These are phyloP conservation scores for Amphicarpaea edgeworthii DNA, from an alignment of 306 rosid genomes.

Conservation along the genomic window DNA sequence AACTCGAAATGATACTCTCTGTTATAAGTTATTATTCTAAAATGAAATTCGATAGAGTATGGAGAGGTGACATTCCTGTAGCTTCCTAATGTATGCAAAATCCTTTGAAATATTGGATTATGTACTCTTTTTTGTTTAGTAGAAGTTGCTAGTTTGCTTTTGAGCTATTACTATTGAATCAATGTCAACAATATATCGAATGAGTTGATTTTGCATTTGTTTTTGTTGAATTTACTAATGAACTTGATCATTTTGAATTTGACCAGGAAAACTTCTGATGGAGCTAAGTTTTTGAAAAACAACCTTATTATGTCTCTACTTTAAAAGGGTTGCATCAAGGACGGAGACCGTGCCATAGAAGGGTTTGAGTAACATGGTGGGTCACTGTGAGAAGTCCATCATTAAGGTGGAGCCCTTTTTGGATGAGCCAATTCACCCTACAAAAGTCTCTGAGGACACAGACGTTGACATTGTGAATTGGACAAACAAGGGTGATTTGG, in stretches of 20 bases:
- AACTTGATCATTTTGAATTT: slow-evolving; percentile 35
- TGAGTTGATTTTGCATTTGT: slow-evolving; percentile 11
- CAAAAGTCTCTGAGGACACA: slow-evolving; percentile 52
- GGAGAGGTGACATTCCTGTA: not conserved
- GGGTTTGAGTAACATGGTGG: slow-evolving; percentile 50
- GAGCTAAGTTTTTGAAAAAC: slow-evolving; percentile 36
- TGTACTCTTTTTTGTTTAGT: not conserved
- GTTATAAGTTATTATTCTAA: not conserved
- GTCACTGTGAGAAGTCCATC: slow-evolving; percentile 42
- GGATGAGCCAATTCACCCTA: slow-evolving; percentile 50
- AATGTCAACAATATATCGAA: not conserved
- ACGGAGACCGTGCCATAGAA: slow-evolving; percentile 48
- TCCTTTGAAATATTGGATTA: slow-evolving; percentile 1
- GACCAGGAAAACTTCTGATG: slow-evolving; percentile 41
- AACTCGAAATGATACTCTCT: not conserved
- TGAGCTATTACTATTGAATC: slow-evolving; percentile 16
- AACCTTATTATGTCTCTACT: slow-evolving; percentile 49
- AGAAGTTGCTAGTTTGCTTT: slow-evolving; percentile 6
- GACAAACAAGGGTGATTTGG: slow-evolving; percentile 57
- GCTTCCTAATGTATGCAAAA: not conserved
- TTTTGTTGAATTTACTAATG: slow-evolving; percentile 22
- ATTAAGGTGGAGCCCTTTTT: slow-evolving; percentile 57
- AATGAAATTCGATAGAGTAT: not conserved
- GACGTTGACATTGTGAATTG: slow-evolving; percentile 72
- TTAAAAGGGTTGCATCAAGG: slow-evolving; percentile 37